Evolutionary conservation across 768 basidiomycete genomes (phyloP), one percentile per base, ranked within the genome.

Genomic region (Russula emetica): DNA sequence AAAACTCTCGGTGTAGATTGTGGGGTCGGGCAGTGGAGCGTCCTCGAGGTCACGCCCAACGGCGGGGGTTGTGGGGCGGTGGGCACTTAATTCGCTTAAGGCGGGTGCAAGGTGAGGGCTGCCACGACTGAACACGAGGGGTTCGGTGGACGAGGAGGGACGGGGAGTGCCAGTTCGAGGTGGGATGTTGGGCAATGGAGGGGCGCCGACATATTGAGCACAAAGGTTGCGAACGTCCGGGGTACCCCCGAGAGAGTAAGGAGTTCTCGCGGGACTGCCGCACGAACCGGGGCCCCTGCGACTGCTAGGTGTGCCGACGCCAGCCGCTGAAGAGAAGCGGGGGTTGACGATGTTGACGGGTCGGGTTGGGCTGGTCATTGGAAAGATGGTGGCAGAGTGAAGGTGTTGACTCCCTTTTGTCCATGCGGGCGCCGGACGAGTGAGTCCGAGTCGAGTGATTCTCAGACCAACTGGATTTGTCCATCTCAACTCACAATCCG

Each of bases 221-320:
- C 88, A 82, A n/a, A 90, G 75, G 16, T 78, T 76, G 38, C 83
- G 81, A 62, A 88, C 74, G 69, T 86, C 84, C 8, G 89, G 86
- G 22, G 88, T 87, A 50, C 85, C 85, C n/a, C 86, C 87, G 52
- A 84, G 84, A 16, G 73, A 74, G 34, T 77, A 68, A 1, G 79
- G 78, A 16, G 79, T 78, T 36, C 72, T 66, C 45, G 66, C 26
- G 5, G 61, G 51, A n/a, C 52, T 64, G 8, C 18, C 59, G 28
- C 49, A 58, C 6, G 67, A 60, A 3, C 11, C 60, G 5, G 44
- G 51, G 24, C 45, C 56, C 26, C 58, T 61, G 16, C 55, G 55
- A 61, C 63, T 68, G 59, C 51, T 67, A 54, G 66, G 67, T 16
- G 61, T 69, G 28, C 61, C 68, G 8, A 55, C 8, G n/a, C 26